Percentiles rank a stretch among this genome's conserved stretches.
Evolutionary conservation across 2,329 filamentous ascomycete genomes (phyloP).

Genomic region (Xylaria sp.): DNA sequence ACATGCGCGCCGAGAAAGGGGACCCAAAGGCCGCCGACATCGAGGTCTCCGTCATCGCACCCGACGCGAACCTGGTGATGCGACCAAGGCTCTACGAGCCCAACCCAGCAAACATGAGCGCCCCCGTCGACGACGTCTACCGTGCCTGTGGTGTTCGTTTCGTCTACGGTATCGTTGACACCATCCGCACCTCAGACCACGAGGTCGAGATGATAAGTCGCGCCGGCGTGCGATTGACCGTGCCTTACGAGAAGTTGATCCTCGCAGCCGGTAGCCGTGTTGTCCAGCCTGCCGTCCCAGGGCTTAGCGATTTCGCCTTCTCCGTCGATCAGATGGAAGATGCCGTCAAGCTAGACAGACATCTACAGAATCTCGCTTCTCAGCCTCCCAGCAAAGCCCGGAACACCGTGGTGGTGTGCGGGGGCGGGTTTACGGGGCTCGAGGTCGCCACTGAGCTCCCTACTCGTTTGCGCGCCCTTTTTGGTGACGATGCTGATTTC

Average conservation of each 20-base stretch:
- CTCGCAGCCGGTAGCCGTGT: constrained; percentile 35
- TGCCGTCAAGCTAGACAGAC: constrained; percentile 35
- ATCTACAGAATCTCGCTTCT: constrained; percentile 35
- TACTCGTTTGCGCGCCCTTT: constrained; percentile 27
- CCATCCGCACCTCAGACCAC: constrained; percentile 24
- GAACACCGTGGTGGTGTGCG: constrained; percentile 37
- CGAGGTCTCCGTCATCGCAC: constrained; percentile 35
- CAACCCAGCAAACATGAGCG: constrained; percentile 33
- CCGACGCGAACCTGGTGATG: constrained; percentile 31
- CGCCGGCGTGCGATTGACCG: constrained; percentile 15
- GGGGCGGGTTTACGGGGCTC: constrained; percentile 35
- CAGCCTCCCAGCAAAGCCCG: constrained; percentile 31
- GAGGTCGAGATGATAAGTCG: constrained; percentile 27
- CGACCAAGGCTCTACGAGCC: constrained; percentile 38
- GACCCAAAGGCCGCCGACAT: constrained; percentile 19
- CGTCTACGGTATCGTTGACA: constrained; percentile 33
- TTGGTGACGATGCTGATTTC: constrained; percentile 25
- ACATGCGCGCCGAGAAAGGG: constrained; percentile 18
- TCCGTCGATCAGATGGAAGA: constrained; percentile 37
- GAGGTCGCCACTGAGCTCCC: constrained; percentile 38
- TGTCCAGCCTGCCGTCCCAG: constrained; percentile 31
- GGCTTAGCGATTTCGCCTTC: constrained; percentile 30
- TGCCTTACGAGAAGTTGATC: constrained; percentile 34
- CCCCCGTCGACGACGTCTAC: constrained; percentile 34
- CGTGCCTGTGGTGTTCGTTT: constrained; percentile 32